Evolutionary conservation across 2,329 filamentous ascomycete species (phyloP), one percentile per base, ranked within the genome.

Genomic region (Dendryphion nanum): DNA sequence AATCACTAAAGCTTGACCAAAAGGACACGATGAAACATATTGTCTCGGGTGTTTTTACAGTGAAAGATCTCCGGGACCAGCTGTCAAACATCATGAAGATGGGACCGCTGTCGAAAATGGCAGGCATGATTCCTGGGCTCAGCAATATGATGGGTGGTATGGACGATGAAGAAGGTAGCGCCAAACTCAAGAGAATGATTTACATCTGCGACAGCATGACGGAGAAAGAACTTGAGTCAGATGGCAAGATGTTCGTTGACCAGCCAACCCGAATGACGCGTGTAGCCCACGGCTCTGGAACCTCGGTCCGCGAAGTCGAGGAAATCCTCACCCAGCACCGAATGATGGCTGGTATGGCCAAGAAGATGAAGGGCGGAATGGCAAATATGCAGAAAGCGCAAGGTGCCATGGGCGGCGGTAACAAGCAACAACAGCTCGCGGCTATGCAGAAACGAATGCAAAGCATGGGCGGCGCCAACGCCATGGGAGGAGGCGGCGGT

Each of bases 11-110:
- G 64, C 79, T 96, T 34, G 90, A 97, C 67, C 93, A 96, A 52
- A 97, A 98, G 69, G 91, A 97, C 57, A 97, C 93, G 3, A 96
- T 98, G 77, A 98, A 98, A 74, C 91, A 98, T 71, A 94, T 98
- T 50, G 86, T 89, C 5, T 91, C 96, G 59, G 93, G 93, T 39
- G 90, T 96, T 47, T 98, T 97, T 68, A 95, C 93, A 0, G 79
- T 98, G 21, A 85, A 93, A 38, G 93, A 98, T 64, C 77, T 98
- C 51, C 82, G 93, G 15, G 93, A 98, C 63, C 94, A 98, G 63
- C 81, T 98, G 10, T 86, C 85, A 41, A 97, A 97, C 59, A 96
- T 98, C 60, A 96, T 97, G 89, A 98, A 98, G 73, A 97, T 98
- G 93, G 93, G 93, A 0, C 93, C 93, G 0, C 72, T 98, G 1